Conservation (phyloP, 768 basidiomycete genomes). For the Leccinellum albellum region DNA sequence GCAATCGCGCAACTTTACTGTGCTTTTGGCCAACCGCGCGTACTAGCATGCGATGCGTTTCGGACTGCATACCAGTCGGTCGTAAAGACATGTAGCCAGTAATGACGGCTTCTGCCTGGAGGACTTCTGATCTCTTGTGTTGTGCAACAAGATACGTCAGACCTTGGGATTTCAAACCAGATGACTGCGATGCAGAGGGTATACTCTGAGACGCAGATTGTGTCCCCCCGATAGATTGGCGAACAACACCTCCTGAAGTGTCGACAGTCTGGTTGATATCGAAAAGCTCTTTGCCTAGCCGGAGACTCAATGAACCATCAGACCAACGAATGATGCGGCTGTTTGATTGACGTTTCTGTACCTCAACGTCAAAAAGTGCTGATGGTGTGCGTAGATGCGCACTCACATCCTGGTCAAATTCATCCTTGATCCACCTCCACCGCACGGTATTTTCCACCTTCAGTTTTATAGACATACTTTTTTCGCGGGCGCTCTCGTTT, state of each 20-base stretch:
- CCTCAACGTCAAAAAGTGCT: neutral
- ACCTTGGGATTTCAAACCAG: conserved; percentile 56
- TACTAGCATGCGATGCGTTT: conserved; percentile 86
- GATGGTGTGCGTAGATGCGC: neutral
- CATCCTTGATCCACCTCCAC: conserved; percentile 90
- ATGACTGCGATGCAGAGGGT: conserved; percentile 35
- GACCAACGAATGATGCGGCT: conserved; percentile 93
- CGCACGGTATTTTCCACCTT: conserved; percentile 92
- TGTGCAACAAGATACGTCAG: conserved; percentile 88
- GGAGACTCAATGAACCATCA: conserved; percentile 86
- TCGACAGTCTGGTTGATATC: conserved; percentile 82
- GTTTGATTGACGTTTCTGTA: conserved; percentile 82
- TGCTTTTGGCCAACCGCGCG: conserved; percentile 84
- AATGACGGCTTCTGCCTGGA: conserved; percentile 82
- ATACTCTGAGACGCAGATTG: conserved; percentile 41
- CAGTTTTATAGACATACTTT: conserved; percentile 80
- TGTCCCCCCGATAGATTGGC: conserved; percentile 52
- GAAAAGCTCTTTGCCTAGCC: conserved; percentile 90
- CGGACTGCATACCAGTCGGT: conserved; percentile 86
- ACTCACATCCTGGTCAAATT: conserved; percentile 72
- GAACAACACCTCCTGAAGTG: conserved; percentile 62
- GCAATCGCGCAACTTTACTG: conserved; percentile 72
- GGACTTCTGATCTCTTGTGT: conserved; percentile 78
- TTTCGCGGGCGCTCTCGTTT: conserved; percentile 63
- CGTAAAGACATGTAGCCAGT: conserved; percentile 82